Evolutionary conservation across 2,329 filamentous ascomycete species (phyloP).

Genomic region (Hypoxylon rubiginosum): DNA sequence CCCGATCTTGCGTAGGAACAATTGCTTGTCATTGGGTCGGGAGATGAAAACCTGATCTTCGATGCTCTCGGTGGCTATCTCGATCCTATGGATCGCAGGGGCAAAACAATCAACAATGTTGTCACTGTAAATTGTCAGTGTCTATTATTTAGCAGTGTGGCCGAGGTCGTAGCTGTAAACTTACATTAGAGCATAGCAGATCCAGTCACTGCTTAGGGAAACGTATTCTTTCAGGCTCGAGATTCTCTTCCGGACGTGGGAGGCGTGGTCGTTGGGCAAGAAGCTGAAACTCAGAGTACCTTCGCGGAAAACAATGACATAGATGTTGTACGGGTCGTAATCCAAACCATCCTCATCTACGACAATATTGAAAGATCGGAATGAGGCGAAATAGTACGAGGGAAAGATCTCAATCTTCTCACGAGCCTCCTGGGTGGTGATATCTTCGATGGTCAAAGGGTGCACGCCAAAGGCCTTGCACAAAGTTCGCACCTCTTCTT

Average conservation of each 20-base stretch:
- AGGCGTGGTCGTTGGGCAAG: conserved; percentile 85
- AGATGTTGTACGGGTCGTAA: conserved; percentile 95
- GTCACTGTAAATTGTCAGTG: conserved; percentile 67
- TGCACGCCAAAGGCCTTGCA: conserved; percentile 97
- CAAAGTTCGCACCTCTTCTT: conserved; percentile 88
- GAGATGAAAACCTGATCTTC: conserved; percentile 97
- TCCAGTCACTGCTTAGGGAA: conserved; percentile 95
- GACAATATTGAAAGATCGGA: conserved; percentile 88
- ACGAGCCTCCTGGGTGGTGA: conserved; percentile 92
- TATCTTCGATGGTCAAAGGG: conserved; percentile 95
- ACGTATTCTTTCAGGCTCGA: conserved; percentile 95
- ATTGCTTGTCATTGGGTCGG: conserved; percentile 88
- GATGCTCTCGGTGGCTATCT: conserved; percentile 89
- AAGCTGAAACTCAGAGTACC: conserved; percentile 97
- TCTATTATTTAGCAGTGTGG: neutral
- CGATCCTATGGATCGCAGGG: conserved; percentile 87
- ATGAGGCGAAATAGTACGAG: conserved; percentile 98
- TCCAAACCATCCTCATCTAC: conserved; percentile 84
- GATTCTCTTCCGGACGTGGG: conserved; percentile 91
- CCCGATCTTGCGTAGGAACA: conserved; percentile 89
- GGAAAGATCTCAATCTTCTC: conserved; percentile 99
- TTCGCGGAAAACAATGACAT: conserved; percentile 96
- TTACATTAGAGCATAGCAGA: conserved; percentile 97
- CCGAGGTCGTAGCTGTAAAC: conserved; percentile 49
- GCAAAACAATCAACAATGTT: conserved; percentile 98